Percentiles rank a stretch among this genome's conserved stretches.
phyloP scores from a whole-genome alignment of 768 basidiomycete genomes.

The Strobilomyces echinocephalus region DNA sequence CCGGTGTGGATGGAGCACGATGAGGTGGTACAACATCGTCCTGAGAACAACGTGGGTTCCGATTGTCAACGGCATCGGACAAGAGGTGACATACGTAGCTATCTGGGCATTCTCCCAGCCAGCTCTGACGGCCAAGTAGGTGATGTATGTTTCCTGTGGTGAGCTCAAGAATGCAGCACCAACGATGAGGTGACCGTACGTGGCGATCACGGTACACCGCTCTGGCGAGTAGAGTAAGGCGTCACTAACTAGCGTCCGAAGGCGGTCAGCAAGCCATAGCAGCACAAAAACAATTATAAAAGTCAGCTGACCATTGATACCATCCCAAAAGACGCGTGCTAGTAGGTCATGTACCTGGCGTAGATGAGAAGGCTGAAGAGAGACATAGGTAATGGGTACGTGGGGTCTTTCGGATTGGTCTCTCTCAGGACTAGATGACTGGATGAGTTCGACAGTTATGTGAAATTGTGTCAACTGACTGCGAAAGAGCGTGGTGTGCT shows the following conservation, averaged over 20 bases:
- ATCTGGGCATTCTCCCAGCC: conserved; percentile 82
- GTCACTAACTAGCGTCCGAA: conserved; percentile 52
- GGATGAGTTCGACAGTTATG: neutral
- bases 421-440: conserved; percentile 47
- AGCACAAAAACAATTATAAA: neutral
- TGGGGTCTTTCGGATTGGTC: conserved; percentile 38
- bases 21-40: conserved; percentile 74
- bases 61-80: neutral
- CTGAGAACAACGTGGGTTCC: conserved; percentile 30
- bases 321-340: conserved; percentile 66
- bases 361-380: conserved; percentile 55
- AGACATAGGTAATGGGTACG: conserved; percentile 60
- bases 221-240: conserved; percentile 66
- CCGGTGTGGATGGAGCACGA: conserved; percentile 62
- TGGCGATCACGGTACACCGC: conserved; percentile 69
- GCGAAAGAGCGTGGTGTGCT: conserved; percentile 55
- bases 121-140: conserved; percentile 70
- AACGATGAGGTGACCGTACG: conserved; percentile 65
- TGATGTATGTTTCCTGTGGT: conserved; percentile 78
- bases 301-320: conserved; percentile 56
- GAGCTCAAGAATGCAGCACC: conserved; percentile 75
- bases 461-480: conserved; percentile 37
- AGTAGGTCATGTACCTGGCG: conserved; percentile 70
- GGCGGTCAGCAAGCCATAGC: conserved; percentile 1
- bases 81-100: conserved; percentile 49